Base-by-base conservation (phyloP, 768 basidiomycete genomes). In the Thelephora ganbajun region DNA sequence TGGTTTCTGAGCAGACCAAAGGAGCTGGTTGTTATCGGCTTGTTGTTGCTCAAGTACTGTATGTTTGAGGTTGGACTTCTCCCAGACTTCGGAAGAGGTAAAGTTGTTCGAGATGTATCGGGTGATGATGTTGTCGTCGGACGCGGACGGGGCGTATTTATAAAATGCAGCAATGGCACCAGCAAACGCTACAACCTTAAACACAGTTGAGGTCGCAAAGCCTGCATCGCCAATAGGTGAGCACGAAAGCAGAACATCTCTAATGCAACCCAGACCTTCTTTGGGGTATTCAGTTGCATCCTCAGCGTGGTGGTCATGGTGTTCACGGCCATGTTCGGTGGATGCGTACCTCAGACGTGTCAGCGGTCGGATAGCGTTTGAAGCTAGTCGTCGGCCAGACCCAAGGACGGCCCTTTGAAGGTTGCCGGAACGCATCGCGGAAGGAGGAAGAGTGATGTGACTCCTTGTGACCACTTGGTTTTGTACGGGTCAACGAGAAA, bases 201-300 rank as follows among this genome's bases (percentile, higher is more conserved):
- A 67, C 86, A 86, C 88, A 58, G 81, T 72, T 18, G 77, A 66
- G 30, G 72, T 74, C 22, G 65, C 62, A 59, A 88, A 88, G 26
- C 72, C 87, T 83, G 49, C 14, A 5, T 36, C 33, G 46, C 37
- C 14, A 39, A 50, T 20, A 41, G 33, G 13, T 44, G 26, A 33
- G 26, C 35, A 11, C 19, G 44, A 48, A 33, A 16, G n/a, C n/a
- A 41, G 48, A 42, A 26, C 6, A 37, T 11, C 33, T 19, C n/a
- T 18, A 3, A 16, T 12, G 18, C 6, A 36, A 37, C n/a, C 53
- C 71, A 46, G 49, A 80, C 84, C 74, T 73, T 87, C 83, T 50
- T 67, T 65, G 18, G 72, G 68, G 58, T 78, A 77, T 6, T 71
- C 66, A 16, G 69, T 64, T 30, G 63, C 57, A 48, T 66, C 64